phyloP scores from a whole-genome alignment of 1,139 yeast genomes.

The Suhomyces bolitotheri region DNA sequence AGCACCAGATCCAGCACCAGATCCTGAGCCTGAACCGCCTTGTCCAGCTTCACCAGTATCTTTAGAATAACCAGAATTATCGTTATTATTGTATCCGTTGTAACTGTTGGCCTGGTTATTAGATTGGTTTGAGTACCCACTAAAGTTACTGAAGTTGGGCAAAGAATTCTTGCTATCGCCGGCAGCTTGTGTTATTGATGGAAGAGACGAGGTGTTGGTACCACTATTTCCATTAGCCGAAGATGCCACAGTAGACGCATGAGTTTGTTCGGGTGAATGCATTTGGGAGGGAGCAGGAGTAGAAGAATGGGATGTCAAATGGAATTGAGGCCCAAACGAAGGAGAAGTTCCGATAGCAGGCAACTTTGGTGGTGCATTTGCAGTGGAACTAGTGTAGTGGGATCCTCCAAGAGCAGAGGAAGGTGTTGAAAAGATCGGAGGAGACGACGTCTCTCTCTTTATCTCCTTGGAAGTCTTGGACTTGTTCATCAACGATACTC shows the following conservation, averaged over 20 bases:
- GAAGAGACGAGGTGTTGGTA: constrained; percentile 28
- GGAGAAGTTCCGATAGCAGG: constrained; percentile 42
- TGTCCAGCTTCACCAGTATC: constrained; percentile 15
- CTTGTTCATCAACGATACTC: constrained; percentile 34
- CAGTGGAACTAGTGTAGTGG: constrained; percentile 21
- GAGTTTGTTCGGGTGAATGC: constrained; percentile 22
- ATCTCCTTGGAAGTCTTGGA: constrained; percentile 14
- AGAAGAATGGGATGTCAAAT: constrained; percentile 17
- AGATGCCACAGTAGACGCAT: constrained; percentile 10
- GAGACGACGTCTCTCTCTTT: constrained; percentile 12
- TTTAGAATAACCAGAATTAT: neutral
- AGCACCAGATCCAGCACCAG: constrained; percentile 12
- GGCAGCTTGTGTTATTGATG: constrained; percentile 37
- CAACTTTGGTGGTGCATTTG: constrained; percentile 24
- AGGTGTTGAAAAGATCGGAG: constrained; percentile 33
- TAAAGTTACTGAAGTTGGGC: constrained; percentile 25
- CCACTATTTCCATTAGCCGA: neutral
- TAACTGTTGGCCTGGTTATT: constrained; percentile 17
- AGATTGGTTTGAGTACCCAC: constrained; percentile 13
- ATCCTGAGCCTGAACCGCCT: constrained; percentile 15
- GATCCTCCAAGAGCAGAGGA: constrained; percentile 36
- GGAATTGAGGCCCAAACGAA: constrained; percentile 48
- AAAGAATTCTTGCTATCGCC: constrained; percentile 9
- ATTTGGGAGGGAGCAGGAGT: constrained; percentile 22
- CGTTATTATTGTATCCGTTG: neutral